Base-by-base conservation (phyloP, 2,329 filamentous ascomycete species). In the Colletotrichum liriopes region DNA sequence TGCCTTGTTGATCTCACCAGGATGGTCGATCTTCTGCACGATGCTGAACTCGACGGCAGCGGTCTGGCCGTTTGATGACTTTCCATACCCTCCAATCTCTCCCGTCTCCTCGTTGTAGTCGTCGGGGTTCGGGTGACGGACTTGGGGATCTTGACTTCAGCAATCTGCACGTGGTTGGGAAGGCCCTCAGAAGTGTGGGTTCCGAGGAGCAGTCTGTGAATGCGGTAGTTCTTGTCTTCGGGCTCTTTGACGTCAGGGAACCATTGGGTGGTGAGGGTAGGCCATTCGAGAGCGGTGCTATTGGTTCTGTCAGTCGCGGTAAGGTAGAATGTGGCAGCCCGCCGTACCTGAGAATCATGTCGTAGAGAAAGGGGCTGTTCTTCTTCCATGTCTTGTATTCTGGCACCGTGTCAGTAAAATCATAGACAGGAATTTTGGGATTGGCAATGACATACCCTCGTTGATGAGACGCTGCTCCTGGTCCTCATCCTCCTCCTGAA, bases 341-440 rank as follows among this genome's bases (percentile, higher is more conserved):
- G 35, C n/a, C 41, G 76, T 82, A 92, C 91, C 92, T 95, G 75
- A 98, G 88, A 76, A 99, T 96, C 91, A 98, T 94, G 82, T 99
- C 96, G 83, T 99, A 99, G 77, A 99, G 93, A 80, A 98, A 98
- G 4, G 96, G 95, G 75, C 94, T 94, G 84, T 99, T 99, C 88
- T 99, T 99, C 89, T 99, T 99, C 96, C 96, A 99, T 76, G 96
- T 98, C 83, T 99, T 99, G 90, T 99, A 99, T 82, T 99, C 96
- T 95, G 51, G 43, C 66, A 11, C 41, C 14, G 2, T n/a, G 23
- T 64, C 14, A 65, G 69, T 52, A 12, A 43, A 45, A 64, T n/a
- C 14, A 1, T 12, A 9, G 5, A 56, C n/a, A 26, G 20, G 18
- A 14, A 29, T 29, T 52, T 14, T 11, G 29, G 16, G 8, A 12